Evolutionary conservation across 345 rosid genomes (phyloP), one percentile per base, ranked within the genome.

Genomic region (Camelina laxa): DNA sequence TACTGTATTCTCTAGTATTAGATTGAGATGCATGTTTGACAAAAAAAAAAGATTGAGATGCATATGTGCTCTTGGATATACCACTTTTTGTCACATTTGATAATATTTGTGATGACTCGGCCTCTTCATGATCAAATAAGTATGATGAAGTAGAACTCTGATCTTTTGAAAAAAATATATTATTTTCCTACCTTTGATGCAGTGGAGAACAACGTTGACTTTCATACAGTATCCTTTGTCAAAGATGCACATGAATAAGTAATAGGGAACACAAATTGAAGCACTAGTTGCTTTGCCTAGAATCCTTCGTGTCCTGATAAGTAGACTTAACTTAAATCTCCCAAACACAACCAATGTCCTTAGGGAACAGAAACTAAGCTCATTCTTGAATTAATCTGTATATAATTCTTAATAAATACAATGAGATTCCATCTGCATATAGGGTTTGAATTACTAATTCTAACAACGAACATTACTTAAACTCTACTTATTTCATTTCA

Each of bases 131-230:
- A 93, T 49, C 54, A 78, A 94, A 93, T 79, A 93, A 88, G 81
- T 93, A 91, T 75, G 97, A 93, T 58, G 98, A 88, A 78, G 65
- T 88, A 74, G 97, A 93, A 77, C 88, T 88, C 66, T 93, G 98
- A 85, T 91, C 86, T 83, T 79, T 81, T 79, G 95, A 91, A 84
- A 89, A 94, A 94, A 81, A 92, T 94, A 7, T 6, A 6, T 91
- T 77, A 19, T 47, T 51, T 67, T 31, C 54, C 60, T 48, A 35
- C 71, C 49, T 90, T 94, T 67, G 96, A 93, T 67, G 96, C 95
- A 73, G 97, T 87, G 73, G 95, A 94, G 82, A 91, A 91, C 76
- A 68, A 84, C 84, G 92, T 94, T 53, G 95, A 91, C 83, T 91
- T 88, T 69, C 87, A 91, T 82, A 91, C 97, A 39, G 93, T 91